Evolutionary conservation across 306 rosid species (phyloP).

Genomic region (Citrullus amarus): DNA sequence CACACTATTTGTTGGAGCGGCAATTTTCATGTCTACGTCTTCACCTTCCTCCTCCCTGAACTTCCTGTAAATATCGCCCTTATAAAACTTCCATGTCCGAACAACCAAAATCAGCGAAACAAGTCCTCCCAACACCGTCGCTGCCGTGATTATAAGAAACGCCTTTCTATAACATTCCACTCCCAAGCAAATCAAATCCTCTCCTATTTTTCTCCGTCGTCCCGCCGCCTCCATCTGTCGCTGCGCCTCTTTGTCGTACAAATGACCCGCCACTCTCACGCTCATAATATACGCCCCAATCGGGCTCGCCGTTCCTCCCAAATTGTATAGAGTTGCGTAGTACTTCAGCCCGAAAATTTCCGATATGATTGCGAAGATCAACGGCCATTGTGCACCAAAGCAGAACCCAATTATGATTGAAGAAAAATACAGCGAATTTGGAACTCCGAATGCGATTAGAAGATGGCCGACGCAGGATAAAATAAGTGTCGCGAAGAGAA

Average conservation of each 20-base stretch:
- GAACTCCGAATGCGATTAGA: slow-evolving; percentile 42
- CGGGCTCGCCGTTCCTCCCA: slow-evolving; percentile 44
- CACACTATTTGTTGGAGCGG: neutral
- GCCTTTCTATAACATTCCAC: slow-evolving; percentile 33
- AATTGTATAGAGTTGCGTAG: slow-evolving; percentile 42
- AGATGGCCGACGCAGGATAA: slow-evolving; percentile 50
- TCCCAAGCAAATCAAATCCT: slow-evolving; percentile 40
- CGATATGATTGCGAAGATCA: slow-evolving; percentile 54
- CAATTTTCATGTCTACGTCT: slow-evolving; percentile 6
- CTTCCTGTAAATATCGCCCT: slow-evolving; percentile 43
- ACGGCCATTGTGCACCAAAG: slow-evolving; percentile 60
- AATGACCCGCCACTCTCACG: slow-evolving; percentile 40
- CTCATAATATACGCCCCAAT: slow-evolving; percentile 44
- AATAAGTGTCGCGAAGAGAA: slow-evolving; percentile 37
- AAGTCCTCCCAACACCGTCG: slow-evolving; percentile 29
- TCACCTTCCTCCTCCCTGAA: slow-evolving; percentile 23
- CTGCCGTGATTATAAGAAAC: slow-evolving; percentile 39
- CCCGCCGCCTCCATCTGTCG: slow-evolving; percentile 34
- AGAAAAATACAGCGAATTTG: slow-evolving; percentile 41
- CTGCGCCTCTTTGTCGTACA: slow-evolving; percentile 52
- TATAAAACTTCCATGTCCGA: slow-evolving; percentile 43
- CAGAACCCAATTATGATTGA: slow-evolving; percentile 51
- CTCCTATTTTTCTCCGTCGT: slow-evolving; percentile 16
- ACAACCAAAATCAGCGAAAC: slow-evolving; percentile 40
- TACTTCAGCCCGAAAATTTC: slow-evolving; percentile 64